phyloP scores from a whole-genome alignment of 352 stramenopile species.

The Phytophthora colocasiae region DNA sequence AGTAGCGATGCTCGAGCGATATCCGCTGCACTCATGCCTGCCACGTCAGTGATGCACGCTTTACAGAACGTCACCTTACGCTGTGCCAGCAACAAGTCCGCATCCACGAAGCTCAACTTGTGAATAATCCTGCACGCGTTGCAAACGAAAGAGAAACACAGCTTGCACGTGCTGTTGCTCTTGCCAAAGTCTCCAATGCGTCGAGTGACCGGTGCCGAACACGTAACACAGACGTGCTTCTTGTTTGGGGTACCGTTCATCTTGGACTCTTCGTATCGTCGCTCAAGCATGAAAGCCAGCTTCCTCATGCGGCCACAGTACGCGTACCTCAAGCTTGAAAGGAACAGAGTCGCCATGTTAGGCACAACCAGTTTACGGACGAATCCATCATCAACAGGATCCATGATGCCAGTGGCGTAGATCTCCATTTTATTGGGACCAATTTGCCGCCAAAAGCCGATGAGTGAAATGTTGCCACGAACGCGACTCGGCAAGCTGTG shows the following conservation, averaged over 20 bases:
- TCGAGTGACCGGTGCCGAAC: slow-evolving; percentile 3
- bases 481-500: slow-evolving; percentile 15
- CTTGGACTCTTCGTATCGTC: slow-evolving; percentile 34
- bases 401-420: slow-evolving; percentile 17
- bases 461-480: slow-evolving; percentile 15
- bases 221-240: slow-evolving; percentile 18
- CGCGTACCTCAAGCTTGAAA: slow-evolving; percentile 13
- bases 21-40: slow-evolving; percentile 3
- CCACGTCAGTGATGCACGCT: slow-evolving; percentile 3
- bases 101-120: slow-evolving; percentile 10
- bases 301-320: slow-evolving; percentile 20
- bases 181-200: slow-evolving; percentile 23
- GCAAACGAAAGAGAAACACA: slow-evolving; percentile 18
- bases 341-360: slow-evolving; percentile 13
- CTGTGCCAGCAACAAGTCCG: slow-evolving; percentile 7
- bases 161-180: slow-evolving; percentile 22
- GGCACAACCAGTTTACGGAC: slow-evolving; percentile 13
- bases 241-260: slow-evolving; percentile 18
- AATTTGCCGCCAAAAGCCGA: slow-evolving; percentile 15
- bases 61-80: slow-evolving; percentile 18
- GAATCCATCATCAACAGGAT: slow-evolving; percentile 8
- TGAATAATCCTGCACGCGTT: slow-evolving; percentile 16
- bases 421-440: slow-evolving; percentile 10
- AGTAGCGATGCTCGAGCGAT: slow-evolving; percentile 1
- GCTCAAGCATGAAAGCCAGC: slow-evolving; percentile 9